Evolutionary conservation across 2,329 filamentous ascomycete species (phyloP), one percentile per base, ranked within the genome.

Genomic region (Pyricularia pennisetigena): DNA sequence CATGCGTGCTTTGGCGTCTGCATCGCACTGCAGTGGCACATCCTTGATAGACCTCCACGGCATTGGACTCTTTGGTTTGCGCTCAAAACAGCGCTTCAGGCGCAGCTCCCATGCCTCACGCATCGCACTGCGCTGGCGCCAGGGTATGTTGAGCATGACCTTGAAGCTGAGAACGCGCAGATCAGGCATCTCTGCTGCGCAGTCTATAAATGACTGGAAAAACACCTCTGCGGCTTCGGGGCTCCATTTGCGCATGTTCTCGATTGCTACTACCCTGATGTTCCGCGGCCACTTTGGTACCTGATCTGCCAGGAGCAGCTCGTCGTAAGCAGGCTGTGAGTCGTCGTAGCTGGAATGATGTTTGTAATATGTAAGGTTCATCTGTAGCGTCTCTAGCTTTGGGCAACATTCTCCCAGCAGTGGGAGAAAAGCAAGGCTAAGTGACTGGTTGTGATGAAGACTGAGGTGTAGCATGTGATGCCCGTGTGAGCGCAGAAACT

Each of bases 81-180:
- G 82, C 65, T 88, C 82, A 73, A 92, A 94, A 2, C 93, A 84
- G 14, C 81, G 82, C 68, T 88, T 85, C 67, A 97, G 80, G 70
- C 83, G 88, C n/a, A 85, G 82, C 66, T 88, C 88, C 92, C 93
- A 97, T 71, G 87, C 86, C 71, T 90, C 87, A 57, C 94, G 86
- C 74, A 97, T 89, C n/a, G 85, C 84, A 23, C 91, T 91, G 61
- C 94, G 87, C 74, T 93, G 87, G 70, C 93, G 89, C 92, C 93
- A 97, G 12, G 90, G 88, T 64, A 88, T 85, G 74, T 94, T 88
- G 65, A 97, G 82, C 77, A 93, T 94, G 0, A 90, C 89, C 73
- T 90, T 91, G 71, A 97, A 85, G 1, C 86, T 83, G 12, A 97
- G 80, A 62, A 84, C 82, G 9, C 93, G 88, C 28, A 98, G 83